Conservation (phyloP, 306 rosid genomes). For the Begonia masoniana region DNA sequence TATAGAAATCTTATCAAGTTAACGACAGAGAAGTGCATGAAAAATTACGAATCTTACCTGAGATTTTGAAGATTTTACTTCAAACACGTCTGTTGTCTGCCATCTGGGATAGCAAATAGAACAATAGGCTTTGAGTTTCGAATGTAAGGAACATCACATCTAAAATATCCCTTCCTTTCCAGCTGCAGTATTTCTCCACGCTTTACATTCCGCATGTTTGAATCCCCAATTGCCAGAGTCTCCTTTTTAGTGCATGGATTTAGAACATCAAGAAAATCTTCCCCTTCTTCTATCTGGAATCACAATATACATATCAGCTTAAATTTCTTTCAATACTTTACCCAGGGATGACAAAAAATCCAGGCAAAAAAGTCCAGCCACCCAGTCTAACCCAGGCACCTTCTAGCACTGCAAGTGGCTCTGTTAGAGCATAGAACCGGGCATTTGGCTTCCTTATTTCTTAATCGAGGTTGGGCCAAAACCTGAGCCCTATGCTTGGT, state of each 20-base stretch:
- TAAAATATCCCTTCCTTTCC: conserved; percentile 91
- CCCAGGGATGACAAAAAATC: too few species aligned
- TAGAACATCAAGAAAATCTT: conserved; percentile 59
- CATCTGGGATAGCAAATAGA: conserved; percentile 73
- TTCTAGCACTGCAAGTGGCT: too few species aligned
- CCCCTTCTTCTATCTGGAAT: conserved; percentile 87
- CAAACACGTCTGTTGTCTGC: conserved; percentile 50
- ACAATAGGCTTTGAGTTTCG: conserved; percentile 59
- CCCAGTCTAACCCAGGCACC: too few species aligned
- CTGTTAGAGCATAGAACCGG: too few species aligned
- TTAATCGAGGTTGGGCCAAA: too few species aligned
- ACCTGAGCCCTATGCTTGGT: too few species aligned
- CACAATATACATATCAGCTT: conserved; percentile 3
- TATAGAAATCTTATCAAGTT: too few species aligned
- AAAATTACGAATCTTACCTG: neutral
- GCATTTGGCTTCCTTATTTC: too few species aligned
- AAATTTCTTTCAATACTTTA: neutral
- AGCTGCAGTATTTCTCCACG: conserved; percentile 73
- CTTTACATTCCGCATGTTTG: conserved; percentile 68
- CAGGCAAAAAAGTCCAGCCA: too few species aligned
- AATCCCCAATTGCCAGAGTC: conserved; percentile 62
- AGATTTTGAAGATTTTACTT: conserved; percentile 19
- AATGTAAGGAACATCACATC: conserved; percentile 68
- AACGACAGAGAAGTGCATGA: too few species aligned
- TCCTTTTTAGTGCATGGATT: conserved; percentile 71